Conservation (phyloP, 176 grass and related monocot species). For the Tuctoria greenei region DNA sequence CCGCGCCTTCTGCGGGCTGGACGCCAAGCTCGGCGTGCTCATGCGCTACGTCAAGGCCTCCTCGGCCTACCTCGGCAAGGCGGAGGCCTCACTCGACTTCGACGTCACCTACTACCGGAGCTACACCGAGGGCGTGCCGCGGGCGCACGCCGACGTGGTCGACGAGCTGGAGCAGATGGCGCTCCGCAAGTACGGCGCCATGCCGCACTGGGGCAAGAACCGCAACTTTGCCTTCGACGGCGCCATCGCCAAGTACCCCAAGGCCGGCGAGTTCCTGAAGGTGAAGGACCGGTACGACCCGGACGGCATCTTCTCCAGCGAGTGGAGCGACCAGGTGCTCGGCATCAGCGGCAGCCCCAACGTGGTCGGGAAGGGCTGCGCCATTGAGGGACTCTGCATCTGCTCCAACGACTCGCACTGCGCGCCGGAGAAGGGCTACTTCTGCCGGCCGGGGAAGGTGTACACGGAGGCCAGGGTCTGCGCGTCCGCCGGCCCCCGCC, state of each 20-base stretch:
- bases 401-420: conserved; percentile 47
- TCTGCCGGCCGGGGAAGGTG: conserved; percentile 36
- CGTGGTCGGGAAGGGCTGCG: background rate
- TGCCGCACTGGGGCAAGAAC: conserved; percentile 83
- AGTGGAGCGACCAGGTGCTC: conserved; percentile 72
- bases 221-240: conserved; percentile 59
- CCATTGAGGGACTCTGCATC: conserved; percentile 47
- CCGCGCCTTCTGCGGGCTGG: conserved; percentile 41
- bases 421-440: conserved; percentile 36
- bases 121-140: background rate
- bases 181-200: conserved; percentile 40
- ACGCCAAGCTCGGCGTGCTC: conserved; percentile 51
- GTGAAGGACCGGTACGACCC: conserved; percentile 46
- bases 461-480: conserved; percentile 46
- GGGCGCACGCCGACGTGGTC: conserved; percentile 26
- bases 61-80: conserved; percentile 53
- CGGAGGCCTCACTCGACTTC: conserved; percentile 51
- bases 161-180: conserved; percentile 38
- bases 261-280: conserved; percentile 26
- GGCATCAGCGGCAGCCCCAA: conserved; percentile 29
- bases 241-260: conserved; percentile 29
- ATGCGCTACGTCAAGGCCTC: conserved; percentile 53
- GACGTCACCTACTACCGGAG: conserved; percentile 65
- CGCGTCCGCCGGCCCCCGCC: background rate
- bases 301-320: conserved; percentile 68